A percentile compares a stretch with the other conserved stretches of the same genome.
Conservation (phyloP, 257 asterid species). For the Solanum appendiculatum region DNA sequence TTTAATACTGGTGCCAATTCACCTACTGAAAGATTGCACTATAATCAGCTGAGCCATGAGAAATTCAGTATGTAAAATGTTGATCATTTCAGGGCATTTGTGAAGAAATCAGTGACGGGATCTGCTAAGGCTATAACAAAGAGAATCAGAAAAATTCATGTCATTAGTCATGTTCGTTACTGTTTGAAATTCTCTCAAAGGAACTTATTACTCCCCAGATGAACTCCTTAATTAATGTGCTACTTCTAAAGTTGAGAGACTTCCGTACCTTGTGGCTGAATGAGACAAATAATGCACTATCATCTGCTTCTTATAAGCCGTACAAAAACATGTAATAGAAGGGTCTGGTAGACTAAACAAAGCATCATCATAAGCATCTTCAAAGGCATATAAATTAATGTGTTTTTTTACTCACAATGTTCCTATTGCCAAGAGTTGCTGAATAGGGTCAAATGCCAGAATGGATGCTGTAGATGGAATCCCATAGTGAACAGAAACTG, state of each 20-base stretch:
- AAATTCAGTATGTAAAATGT: background rate
- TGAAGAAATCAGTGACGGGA: background rate
- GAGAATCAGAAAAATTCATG: background rate
- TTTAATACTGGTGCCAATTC: background rate
- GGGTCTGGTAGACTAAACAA: background rate
- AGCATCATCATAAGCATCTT: background rate
- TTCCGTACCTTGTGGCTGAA: background rate
- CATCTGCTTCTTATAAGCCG: background rate
- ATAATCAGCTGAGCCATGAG: background rate
- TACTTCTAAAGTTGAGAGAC: background rate
- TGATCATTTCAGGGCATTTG: background rate
- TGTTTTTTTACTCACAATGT: slow-evolving; percentile 51
- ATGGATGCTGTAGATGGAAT: slow-evolving; percentile 85
- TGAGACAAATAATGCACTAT: background rate
- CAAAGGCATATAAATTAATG: background rate
- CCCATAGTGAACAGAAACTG: slow-evolving; percentile 76
- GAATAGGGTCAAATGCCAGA: slow-evolving; percentile 77
- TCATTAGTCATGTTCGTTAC: background rate
- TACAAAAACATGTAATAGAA: background rate
- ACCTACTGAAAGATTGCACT: background rate
- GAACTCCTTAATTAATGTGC: background rate
- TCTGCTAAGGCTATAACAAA: background rate
- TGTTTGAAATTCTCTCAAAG: background rate
- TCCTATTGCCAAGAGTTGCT: slow-evolving; percentile 82
- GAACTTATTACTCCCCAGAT: background rate